A percentile compares a stretch with the other conserved stretches of the same genome.
phyloP scores from a whole-genome alignment of 1,284 basidiomycete species.

The Cutaneotrichosporon dermatis region DNA sequence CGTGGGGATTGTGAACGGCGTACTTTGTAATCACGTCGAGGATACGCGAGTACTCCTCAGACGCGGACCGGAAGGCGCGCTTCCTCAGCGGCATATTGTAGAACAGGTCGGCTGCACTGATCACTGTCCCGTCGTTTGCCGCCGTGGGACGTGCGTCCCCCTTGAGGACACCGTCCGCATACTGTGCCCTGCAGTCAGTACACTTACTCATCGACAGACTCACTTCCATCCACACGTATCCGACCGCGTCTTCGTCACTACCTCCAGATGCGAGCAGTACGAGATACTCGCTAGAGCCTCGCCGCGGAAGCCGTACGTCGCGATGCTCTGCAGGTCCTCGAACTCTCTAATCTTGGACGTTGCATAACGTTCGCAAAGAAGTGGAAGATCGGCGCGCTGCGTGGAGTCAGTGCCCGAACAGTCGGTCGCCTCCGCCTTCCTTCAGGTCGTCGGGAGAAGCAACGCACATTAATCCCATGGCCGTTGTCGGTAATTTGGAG shows the following conservation, averaged over 20 bases:
- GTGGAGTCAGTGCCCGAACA: slow-evolving; percentile 10
- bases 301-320: slow-evolving; percentile 94
- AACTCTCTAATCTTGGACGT: slow-evolving; percentile 89
- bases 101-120: slow-evolving; percentile 93
- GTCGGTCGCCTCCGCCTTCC: neutral
- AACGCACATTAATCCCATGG: slow-evolving; percentile 75
- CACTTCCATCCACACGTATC: slow-evolving; percentile 88
- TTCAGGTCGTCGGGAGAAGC: neutral
- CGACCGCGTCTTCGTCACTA: slow-evolving; percentile 78
- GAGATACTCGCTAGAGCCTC: slow-evolving; percentile 96
- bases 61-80: slow-evolving; percentile 74
- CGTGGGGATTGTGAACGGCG: slow-evolving; percentile 82
- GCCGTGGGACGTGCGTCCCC: slow-evolving; percentile 82
- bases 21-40: slow-evolving; percentile 93
- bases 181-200: slow-evolving; percentile 61
- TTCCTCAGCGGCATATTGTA: slow-evolving; percentile 89
- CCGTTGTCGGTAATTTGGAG: slow-evolving; percentile 97
- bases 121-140: slow-evolving; percentile 88
- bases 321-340: slow-evolving; percentile 76
- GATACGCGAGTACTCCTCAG: slow-evolving; percentile 89
- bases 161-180: slow-evolving; percentile 68
- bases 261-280: slow-evolving; percentile 82
- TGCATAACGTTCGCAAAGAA: slow-evolving; percentile 91
- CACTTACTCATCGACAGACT: slow-evolving; percentile 32
- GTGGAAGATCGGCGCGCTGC: slow-evolving; percentile 68